These are phyloP conservation scores for Aquilaria yunnanensis DNA, from an alignment of 345 rosid species.

Conservation along the genomic window DNA sequence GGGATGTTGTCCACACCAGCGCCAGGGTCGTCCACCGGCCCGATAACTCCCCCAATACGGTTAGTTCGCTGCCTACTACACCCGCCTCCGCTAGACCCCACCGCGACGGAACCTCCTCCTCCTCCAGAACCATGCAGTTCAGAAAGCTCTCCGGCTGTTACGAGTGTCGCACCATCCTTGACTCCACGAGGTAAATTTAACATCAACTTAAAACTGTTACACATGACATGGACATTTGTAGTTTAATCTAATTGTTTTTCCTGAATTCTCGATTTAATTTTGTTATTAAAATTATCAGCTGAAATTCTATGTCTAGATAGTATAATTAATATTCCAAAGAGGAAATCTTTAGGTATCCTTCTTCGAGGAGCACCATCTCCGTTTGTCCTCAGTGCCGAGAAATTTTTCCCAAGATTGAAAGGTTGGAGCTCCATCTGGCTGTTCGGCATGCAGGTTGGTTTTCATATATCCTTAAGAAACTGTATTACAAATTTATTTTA, in stretches of 20 bases:
- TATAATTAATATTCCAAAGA: not conserved
- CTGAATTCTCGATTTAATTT: not conserved
- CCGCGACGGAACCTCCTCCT: conserved; percentile 20
- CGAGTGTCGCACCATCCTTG: conserved; percentile 31
- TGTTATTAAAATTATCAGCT: not conserved
- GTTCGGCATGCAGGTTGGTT: conserved; percentile 75
- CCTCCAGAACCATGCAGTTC: conserved; percentile 27
- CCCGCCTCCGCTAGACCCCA: conserved; percentile 22
- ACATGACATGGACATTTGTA: conserved; percentile 2
- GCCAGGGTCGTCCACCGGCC: conserved; percentile 26
- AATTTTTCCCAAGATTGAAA: conserved; percentile 65
- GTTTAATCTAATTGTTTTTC: not conserved
- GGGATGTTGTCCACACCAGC: conserved; percentile 23
- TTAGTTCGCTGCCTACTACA: conserved; percentile 9
- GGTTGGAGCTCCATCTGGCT: conserved; percentile 77
- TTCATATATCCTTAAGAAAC: not conserved
- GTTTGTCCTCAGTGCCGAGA: conserved; percentile 75
- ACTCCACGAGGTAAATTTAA: conserved; percentile 12
- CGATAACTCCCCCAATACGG: conserved; percentile 16
- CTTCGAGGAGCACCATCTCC: conserved; percentile 46
- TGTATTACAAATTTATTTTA: not conserved
- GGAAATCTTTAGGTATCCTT: conserved; percentile 40
- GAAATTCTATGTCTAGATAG: not conserved
- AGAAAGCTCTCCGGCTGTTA: conserved; percentile 27
- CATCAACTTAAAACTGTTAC: too few relatives aligned